Percentiles rank a stretch among this genome's conserved stretches.
Conservation (phyloP, 805 yeast species). For the Kodamaea kaohsiungensis region DNA sequence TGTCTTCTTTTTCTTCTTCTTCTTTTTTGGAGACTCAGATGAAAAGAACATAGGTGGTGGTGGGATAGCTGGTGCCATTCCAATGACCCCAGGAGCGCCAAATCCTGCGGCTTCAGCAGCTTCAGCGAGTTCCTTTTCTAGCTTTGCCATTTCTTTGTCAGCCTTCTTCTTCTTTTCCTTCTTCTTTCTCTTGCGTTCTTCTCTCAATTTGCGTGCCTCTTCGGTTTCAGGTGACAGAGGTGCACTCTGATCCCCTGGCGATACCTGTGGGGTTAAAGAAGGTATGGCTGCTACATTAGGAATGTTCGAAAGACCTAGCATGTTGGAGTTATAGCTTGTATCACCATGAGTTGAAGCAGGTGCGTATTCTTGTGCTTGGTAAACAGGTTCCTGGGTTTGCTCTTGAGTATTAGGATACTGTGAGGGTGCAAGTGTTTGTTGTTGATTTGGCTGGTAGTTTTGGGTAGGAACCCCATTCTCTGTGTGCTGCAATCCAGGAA, state of each 20-base stretch:
- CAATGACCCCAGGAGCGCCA: constrained; percentile 3
- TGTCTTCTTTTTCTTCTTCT: constrained; percentile 16
- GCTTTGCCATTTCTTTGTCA: constrained; percentile 11
- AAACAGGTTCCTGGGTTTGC: not conserved
- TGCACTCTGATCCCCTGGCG: constrained; percentile 1
- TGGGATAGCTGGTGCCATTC: constrained; percentile 7
- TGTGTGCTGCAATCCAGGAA: not conserved
- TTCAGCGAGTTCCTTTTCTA: constrained; percentile 11
- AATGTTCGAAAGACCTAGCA: not conserved
- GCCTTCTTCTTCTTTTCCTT: constrained; percentile 19
- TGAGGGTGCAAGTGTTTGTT: not conserved
- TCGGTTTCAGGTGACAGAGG: constrained; percentile 7
- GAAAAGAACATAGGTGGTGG: constrained; percentile 15
- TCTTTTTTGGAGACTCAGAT: constrained; percentile 12
- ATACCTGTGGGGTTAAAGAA: not conserved
- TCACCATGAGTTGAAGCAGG: not conserved
- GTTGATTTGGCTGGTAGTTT: not conserved
- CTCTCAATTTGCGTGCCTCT: constrained; percentile 13
- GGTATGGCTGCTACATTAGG: not conserved
- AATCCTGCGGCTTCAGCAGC: constrained; percentile 13
- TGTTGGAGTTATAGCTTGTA: not conserved
- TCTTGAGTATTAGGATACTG: not conserved
- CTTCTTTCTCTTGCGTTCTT: constrained; percentile 16
- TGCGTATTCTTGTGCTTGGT: not conserved
- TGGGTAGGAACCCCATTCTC: not conserved